Conservation (phyloP, 2,329 filamentous ascomycete genomes). For the Cladosporium sp. region DNA sequence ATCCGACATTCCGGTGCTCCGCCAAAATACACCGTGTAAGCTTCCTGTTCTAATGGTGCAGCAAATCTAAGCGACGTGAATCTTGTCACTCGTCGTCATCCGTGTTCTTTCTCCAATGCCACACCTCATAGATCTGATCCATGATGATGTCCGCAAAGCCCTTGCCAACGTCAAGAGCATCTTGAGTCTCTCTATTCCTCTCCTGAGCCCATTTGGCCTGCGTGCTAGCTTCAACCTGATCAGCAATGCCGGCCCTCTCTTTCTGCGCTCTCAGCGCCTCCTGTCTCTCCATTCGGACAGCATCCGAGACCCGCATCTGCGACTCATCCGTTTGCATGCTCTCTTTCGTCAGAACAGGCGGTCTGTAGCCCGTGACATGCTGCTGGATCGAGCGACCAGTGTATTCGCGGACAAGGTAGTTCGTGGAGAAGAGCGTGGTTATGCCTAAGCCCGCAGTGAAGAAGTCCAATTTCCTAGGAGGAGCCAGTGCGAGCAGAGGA, state of each 20-base stretch:
- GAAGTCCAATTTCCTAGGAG: constrained; percentile 56
- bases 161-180: constrained; percentile 34
- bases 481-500: constrained; percentile 49
- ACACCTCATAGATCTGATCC: constrained; percentile 34
- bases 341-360: neutral
- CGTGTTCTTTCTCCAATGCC: constrained; percentile 31
- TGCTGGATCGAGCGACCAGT: constrained; percentile 27
- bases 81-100: constrained; percentile 22
- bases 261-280: constrained; percentile 17
- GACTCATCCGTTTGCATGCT: neutral
- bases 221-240: constrained; percentile 20
- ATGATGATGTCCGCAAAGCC: constrained; percentile 33
- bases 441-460: constrained; percentile 51
- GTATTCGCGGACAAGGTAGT: constrained; percentile 40
- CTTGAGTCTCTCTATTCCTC: constrained; percentile 40
- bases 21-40: too few species aligned
- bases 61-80: too few species aligned
- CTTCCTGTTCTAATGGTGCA: too few species aligned
- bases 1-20: too few species aligned
- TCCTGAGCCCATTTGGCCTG: constrained; percentile 41
- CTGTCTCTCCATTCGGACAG: constrained; percentile 16
- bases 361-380: constrained; percentile 17
- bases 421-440: constrained; percentile 44
- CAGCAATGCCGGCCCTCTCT: constrained; percentile 22
- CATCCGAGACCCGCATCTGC: constrained; percentile 4